phyloP scores from a whole-genome alignment of 108 stramenopile species.

The Cylindrotheca closterium region DNA sequence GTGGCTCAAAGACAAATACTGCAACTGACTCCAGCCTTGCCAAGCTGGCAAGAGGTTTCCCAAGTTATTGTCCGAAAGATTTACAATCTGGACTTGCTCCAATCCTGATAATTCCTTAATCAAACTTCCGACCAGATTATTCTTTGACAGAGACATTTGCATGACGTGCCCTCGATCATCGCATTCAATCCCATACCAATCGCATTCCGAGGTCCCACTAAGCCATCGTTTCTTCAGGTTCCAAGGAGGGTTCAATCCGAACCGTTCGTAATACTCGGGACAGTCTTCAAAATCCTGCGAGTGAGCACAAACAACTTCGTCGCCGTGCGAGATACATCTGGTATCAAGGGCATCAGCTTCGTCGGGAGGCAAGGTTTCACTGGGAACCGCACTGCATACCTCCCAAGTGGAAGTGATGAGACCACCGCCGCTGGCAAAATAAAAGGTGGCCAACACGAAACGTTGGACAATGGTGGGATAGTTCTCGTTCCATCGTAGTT shows the following conservation, averaged over 20 bases:
- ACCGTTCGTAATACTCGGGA: constrained; percentile 13
- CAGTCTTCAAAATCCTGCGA: constrained; percentile 4
- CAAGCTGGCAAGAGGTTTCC: constrained; percentile 34
- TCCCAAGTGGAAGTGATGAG: constrained; percentile 10
- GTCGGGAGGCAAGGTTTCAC: not conserved
- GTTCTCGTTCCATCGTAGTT: not conserved
- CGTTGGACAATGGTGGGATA: constrained; percentile 32
- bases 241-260: not conserved
- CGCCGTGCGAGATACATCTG: not conserved
- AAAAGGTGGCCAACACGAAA: constrained; percentile 40
- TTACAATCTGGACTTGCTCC: constrained; percentile 11
- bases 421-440: constrained; percentile 43
- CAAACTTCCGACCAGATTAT: constrained; percentile 16
- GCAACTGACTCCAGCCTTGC: constrained; percentile 1
- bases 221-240: constrained; percentile 20
- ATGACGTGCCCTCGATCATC: constrained; percentile 23
- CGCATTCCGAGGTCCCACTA: constrained; percentile 33
- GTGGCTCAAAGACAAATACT: constrained; percentile 6
- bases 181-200: constrained; percentile 52
- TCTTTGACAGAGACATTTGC: constrained; percentile 13
- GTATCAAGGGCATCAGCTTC: not conserved
- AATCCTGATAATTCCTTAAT: constrained; percentile 33
- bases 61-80: constrained; percentile 32
- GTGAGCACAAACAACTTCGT: not conserved
- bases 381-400: constrained; percentile 17